Percentiles rank a stretch among this genome's conserved stretches.
Conservation (phyloP, 495 filamentous ascomycete species). For the Trichoderma asperelloides region DNA sequence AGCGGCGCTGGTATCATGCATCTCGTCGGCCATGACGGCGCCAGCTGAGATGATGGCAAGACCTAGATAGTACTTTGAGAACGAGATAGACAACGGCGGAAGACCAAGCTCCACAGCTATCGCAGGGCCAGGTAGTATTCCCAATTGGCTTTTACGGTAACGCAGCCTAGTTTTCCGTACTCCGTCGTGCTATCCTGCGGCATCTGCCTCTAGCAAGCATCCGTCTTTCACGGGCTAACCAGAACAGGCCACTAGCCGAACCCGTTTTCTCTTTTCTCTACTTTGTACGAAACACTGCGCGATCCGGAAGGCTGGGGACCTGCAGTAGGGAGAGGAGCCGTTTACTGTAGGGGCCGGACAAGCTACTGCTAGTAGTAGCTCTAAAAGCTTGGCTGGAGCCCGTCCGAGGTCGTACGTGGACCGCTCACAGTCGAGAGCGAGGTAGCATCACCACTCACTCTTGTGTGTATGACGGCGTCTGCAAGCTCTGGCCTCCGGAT, state of each 20-base stretch:
- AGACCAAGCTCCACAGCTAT: too few relatives aligned
- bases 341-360: background rate
- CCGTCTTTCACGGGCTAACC: background rate
- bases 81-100: too few relatives aligned
- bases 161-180: too few relatives aligned
- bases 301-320: conserved; percentile 1
- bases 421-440: background rate
- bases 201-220: background rate
- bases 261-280: background rate
- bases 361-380: background rate
- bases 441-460: background rate
- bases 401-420: background rate
- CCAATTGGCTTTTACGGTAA: background rate
- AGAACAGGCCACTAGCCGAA: background rate
- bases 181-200: too few relatives aligned
- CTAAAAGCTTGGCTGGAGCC: background rate
- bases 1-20: background rate
- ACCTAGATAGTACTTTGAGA: too few relatives aligned
- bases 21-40: too few relatives aligned
- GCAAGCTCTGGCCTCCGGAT: background rate
- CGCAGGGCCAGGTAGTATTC: background rate
- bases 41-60: too few relatives aligned
- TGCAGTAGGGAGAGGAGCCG: conserved; percentile 5
- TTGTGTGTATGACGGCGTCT: background rate
- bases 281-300: background rate